phyloP scores from a whole-genome alignment of 2,329 filamentous ascomycete species.

The Colletotrichum costaricense region DNA sequence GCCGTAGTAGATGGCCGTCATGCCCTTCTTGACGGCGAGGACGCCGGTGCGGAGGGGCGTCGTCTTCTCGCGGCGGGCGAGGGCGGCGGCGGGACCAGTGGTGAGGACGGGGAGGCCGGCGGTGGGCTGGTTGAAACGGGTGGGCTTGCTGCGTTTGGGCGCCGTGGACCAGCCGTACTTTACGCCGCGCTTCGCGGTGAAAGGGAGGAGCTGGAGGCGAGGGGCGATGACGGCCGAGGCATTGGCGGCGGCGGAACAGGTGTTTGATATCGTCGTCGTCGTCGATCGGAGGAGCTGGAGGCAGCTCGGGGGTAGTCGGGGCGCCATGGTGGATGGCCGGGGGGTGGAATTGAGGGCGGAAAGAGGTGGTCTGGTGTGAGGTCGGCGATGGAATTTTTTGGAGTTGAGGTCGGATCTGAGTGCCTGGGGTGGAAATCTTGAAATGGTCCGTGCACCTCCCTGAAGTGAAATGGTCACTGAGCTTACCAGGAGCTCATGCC shows the following conservation, averaged over 20 bases:
- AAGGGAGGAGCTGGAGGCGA: slow-evolving; percentile 57
- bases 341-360: neutral
- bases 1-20: slow-evolving; percentile 90
- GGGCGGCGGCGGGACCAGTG: slow-evolving; percentile 69
- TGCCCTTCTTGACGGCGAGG: slow-evolving; percentile 91
- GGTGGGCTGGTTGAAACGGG: slow-evolving; percentile 69
- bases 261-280: slow-evolving; percentile 23
- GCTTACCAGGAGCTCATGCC: neutral
- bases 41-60: slow-evolving; percentile 81
- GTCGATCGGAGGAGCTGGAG: slow-evolving; percentile 32
- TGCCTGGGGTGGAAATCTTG: slow-evolving; percentile 29
- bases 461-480: slow-evolving; percentile 2
- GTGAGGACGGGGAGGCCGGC: slow-evolving; percentile 67
- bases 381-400: slow-evolving; percentile 34
- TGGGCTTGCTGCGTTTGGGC: slow-evolving; percentile 60
- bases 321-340: slow-evolving; percentile 32
- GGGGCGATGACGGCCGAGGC: slow-evolving; percentile 15
- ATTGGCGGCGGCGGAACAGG: slow-evolving; percentile 1
- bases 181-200: slow-evolving; percentile 59
- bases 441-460: slow-evolving; percentile 22
- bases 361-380: slow-evolving; percentile 8
- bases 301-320: slow-evolving; percentile 35
- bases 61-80: slow-evolving; percentile 67
- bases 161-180: slow-evolving; percentile 72
- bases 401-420: slow-evolving; percentile 27